Evolutionary conservation across 805 yeast genomes (phyloP).

Genomic region (Candida alai): DNA sequence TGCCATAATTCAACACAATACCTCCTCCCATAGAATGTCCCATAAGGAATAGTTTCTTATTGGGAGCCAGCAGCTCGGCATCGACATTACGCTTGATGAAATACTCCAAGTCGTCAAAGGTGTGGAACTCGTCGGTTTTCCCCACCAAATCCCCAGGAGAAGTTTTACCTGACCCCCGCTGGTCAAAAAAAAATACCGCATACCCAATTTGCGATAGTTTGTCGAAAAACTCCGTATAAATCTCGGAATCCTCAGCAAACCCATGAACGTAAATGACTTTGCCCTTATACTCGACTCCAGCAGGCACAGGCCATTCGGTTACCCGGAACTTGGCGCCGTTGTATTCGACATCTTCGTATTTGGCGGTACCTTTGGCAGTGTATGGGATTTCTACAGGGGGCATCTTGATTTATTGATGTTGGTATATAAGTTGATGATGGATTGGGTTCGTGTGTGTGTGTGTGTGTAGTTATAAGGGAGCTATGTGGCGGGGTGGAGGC

Average conservation of each 20-base stretch:
- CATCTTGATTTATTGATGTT: no score
- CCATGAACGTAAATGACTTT: constrained; percentile 67
- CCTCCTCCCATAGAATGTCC: constrained; percentile 89
- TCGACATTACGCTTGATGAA: constrained; percentile 46
- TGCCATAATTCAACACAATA: constrained; percentile 57
- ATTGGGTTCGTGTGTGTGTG: neutral
- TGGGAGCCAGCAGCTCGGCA: constrained; percentile 25
- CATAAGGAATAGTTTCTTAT: constrained; percentile 45
- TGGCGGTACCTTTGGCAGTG: constrained; percentile 28
- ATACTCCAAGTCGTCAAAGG: constrained; percentile 57
- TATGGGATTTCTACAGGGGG: constrained; percentile 27
- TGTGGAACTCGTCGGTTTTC: constrained; percentile 50
- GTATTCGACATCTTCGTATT: constrained; percentile 24
- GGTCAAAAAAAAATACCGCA: constrained; percentile 67
- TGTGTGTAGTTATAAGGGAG: no score
- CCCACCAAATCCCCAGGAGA: constrained; percentile 53
- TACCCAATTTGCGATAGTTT: constrained; percentile 49
- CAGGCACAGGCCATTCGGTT: constrained; percentile 39
- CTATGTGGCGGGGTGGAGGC: neutral
- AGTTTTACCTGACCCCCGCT: constrained; percentile 72
- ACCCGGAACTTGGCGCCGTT: constrained; percentile 41
- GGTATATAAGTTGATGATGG: no score
- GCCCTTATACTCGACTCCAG: constrained; percentile 39
- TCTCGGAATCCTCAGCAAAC: constrained; percentile 53
- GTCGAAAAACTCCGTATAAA: constrained; percentile 54